Conservation (phyloP, 495 filamentous ascomycete genomes). For the Penicillium soppii region DNA sequence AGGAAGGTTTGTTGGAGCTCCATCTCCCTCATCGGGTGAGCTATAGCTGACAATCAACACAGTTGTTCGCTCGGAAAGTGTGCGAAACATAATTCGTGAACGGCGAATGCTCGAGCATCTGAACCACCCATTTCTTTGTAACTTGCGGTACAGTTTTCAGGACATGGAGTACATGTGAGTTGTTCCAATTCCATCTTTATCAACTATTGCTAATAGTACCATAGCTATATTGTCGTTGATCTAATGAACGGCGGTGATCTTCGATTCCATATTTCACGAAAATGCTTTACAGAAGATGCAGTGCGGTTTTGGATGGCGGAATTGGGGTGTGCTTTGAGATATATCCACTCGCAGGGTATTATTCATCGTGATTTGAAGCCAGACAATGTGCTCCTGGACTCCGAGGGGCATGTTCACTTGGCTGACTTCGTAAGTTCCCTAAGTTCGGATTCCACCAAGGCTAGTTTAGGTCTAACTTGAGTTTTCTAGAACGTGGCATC, state of each 20-base stretch:
- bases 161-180: slow-evolving; percentile 97
- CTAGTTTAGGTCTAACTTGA: background rate
- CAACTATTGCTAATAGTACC: slow-evolving; percentile 19
- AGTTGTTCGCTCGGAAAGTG: slow-evolving; percentile 97
- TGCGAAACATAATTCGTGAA: slow-evolving; percentile 96
- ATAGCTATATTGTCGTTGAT: slow-evolving; percentile 94
- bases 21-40: background rate
- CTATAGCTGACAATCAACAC: slow-evolving; percentile 6
- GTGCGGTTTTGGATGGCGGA: slow-evolving; percentile 96
- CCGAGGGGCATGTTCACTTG: slow-evolving; percentile 93
- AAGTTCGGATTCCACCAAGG: background rate
- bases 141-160: slow-evolving; percentile 97
- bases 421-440: slow-evolving; percentile 82
- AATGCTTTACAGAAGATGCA: slow-evolving; percentile 96
- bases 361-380: slow-evolving; percentile 97
- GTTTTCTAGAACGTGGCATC: slow-evolving; percentile 87
- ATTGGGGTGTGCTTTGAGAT: slow-evolving; percentile 85
- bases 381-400: slow-evolving; percentile 92
- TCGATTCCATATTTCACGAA: slow-evolving; percentile 95
- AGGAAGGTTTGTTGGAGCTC: slow-evolving; percentile 71
- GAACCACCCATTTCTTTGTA: slow-evolving; percentile 97
- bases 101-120: slow-evolving; percentile 96
- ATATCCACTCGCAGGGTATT: slow-evolving; percentile 89
- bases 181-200: background rate
- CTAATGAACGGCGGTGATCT: slow-evolving; percentile 98